phyloP scores from a whole-genome alignment of 140 eudicot genomes.

The Ambrosia hybrid region DNA sequence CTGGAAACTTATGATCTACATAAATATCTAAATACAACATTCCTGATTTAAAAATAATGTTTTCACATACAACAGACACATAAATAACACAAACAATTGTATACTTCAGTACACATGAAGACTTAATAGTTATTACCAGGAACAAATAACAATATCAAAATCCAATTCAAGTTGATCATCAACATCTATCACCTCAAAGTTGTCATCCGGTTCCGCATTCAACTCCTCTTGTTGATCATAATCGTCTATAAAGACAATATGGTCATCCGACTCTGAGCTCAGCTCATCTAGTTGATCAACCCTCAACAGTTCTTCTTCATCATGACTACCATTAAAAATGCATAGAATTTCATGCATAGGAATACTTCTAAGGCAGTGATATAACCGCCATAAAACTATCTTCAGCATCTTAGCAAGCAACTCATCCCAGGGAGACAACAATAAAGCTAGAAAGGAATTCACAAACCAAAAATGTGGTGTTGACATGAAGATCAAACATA shows the following conservation, averaged over 20 bases:
- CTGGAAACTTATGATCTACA: too few relatives aligned
- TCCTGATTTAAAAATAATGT: too few relatives aligned
- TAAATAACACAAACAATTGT: too few relatives aligned
- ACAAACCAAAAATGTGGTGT: constrained; percentile 10
- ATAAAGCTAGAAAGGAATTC: constrained; percentile 8
- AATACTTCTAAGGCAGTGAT: constrained; percentile 3
- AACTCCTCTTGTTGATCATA: too few relatives aligned
- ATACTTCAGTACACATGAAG: neutral
- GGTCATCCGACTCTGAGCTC: neutral
- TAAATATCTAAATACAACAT: too few relatives aligned
- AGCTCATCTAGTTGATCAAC: neutral
- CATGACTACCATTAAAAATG: neutral
- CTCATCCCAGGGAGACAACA: constrained; percentile 15
- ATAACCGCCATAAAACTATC: constrained; percentile 9
- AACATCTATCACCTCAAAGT: neutral
- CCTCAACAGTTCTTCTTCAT: too few relatives aligned
- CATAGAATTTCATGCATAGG: constrained; percentile 1
- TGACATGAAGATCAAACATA: constrained; percentile 24
- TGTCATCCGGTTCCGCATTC: too few relatives aligned
- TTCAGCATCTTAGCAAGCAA: neutral
- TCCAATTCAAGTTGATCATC: neutral
- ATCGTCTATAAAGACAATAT: too few relatives aligned
- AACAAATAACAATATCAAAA: neutral
- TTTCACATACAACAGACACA: too few relatives aligned
- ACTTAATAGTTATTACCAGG: too few relatives aligned